Evolutionary conservation across 257 asterid species (phyloP).

Genomic region (Oldenlandia corymbosa): DNA sequence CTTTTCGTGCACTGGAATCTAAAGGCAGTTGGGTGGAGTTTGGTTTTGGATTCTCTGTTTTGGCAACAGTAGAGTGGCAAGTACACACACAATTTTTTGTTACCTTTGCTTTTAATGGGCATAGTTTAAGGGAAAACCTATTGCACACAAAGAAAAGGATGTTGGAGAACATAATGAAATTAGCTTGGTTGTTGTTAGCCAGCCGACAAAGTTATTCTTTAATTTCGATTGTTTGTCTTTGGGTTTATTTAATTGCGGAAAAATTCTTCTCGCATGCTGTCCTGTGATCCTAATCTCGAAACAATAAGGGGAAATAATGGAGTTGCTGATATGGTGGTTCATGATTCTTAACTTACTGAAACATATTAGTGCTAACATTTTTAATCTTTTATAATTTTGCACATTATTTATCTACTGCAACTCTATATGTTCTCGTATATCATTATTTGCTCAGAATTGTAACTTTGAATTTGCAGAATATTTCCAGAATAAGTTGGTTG

Average conservation of each 20-base stretch:
- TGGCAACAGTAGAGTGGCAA: background rate
- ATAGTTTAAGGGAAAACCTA: background rate
- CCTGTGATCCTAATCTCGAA: too few relatives aligned
- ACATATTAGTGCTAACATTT: background rate
- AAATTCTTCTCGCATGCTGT: too few relatives aligned
- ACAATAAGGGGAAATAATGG: background rate
- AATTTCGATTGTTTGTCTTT: too few relatives aligned
- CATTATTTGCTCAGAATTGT: background rate
- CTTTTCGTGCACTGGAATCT: background rate
- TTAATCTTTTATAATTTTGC: background rate
- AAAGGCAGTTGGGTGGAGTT: background rate
- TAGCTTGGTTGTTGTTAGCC: too few relatives aligned
- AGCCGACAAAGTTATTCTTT: too few relatives aligned
- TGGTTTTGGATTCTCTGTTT: background rate
- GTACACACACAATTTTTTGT: background rate
- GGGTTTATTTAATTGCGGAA: too few relatives aligned
- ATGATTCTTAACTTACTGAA: background rate
- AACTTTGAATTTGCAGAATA: conserved; percentile 61
- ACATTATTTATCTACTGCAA: background rate
- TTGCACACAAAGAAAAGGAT: too few relatives aligned
- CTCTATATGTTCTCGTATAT: background rate
- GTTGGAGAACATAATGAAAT: too few relatives aligned
- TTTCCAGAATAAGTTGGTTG: conserved; percentile 93
- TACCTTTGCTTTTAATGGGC: background rate
- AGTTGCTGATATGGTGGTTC: background rate